Percentiles rank a stretch among this genome's conserved stretches.
These are phyloP conservation scores for Rubroshorea leprosula DNA, from an alignment of 345 rosid genomes.

Conservation along the genomic window DNA sequence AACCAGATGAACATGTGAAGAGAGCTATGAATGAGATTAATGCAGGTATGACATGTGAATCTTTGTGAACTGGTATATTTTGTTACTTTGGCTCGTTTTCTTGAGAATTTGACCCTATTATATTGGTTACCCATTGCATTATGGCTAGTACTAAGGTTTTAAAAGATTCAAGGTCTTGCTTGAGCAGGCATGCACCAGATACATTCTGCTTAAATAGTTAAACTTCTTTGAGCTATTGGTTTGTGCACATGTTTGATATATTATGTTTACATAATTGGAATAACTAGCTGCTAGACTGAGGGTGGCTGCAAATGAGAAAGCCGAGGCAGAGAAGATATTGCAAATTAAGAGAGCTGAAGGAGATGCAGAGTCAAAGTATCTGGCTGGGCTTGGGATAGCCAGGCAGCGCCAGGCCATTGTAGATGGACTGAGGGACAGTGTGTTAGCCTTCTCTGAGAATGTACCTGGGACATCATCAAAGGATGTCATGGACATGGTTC, in stretches of 20 bases:
- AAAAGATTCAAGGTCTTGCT: not conserved
- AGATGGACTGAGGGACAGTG: constrained; percentile 55
- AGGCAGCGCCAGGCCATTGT: constrained; percentile 56
- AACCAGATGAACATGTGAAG: constrained; percentile 74
- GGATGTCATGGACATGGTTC: constrained; percentile 79
- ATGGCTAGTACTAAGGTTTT: constrained; percentile 27
- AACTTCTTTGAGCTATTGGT: not conserved
- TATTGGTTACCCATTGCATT: not conserved
- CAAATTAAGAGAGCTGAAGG: constrained; percentile 60
- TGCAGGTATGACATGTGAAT: constrained; percentile 40
- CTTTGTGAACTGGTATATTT: not conserved
- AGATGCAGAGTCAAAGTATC: constrained; percentile 48
- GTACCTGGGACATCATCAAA: constrained; percentile 69
- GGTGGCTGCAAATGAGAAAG: constrained; percentile 47
- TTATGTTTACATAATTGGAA: constrained; percentile 4
- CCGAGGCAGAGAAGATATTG: constrained; percentile 52
- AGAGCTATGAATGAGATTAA: constrained; percentile 79
- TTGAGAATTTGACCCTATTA: not conserved
- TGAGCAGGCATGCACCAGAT: not conserved
- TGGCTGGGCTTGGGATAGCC: constrained; percentile 49
- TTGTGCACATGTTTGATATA: no score
- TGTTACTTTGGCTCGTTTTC: not conserved
- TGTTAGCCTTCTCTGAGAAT: constrained; percentile 44
- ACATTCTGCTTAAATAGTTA: not conserved
- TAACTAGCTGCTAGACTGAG: constrained; percentile 47